Base-by-base conservation (phyloP, 108 stramenopile species). In the Pseudonitzschia multiseries region DNA sequence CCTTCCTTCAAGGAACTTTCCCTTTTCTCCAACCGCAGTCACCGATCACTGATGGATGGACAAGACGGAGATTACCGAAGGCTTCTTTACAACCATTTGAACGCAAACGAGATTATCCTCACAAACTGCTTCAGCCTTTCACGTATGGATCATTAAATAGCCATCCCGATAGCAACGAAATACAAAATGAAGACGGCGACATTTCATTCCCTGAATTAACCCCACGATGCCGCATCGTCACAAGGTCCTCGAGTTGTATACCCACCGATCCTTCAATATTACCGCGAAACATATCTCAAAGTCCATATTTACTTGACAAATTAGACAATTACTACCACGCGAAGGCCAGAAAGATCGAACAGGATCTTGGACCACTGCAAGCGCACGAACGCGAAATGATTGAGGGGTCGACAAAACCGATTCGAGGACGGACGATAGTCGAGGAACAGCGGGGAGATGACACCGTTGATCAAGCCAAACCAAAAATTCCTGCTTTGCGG, bases 271-370 rank as follows among this genome's bases (percentile, higher is more conserved):
- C 69, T 40, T 69, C 75, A 4, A 53, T 41, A 56, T 40, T 75
- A 51, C 74, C 74, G 14, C 42, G 15, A 0, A 31, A 67, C 68
- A 60, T 71, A 24, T 48, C 13, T 71, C 76, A 77, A 63, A 69
- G n/a, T 53, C 77, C 79, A 17, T 61, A 44, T 62, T 76, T 68
- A 33, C 77, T 68, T 27, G 78, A 72, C 26, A 83, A 83, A 71
- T 64, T 90, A 9, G 87, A 88, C 63, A 44, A 75, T 14, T 70
- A 88, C 57, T 92, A 86, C 61, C 66, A 84, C 42, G 88, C 87
- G 0, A 43, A 83, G 57, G 81, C 88, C n/a, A 76, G 54, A 27
- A 48, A 65, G 52, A 40, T 48, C 14, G 71, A 56, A 27, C 24
- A 65, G 28, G 57, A 71, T 26, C 53, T 64, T n/a, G 0, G 33